phyloP scores from a whole-genome alignment of 75 land plant species.

The Sequoiadendron giganteum region DNA sequence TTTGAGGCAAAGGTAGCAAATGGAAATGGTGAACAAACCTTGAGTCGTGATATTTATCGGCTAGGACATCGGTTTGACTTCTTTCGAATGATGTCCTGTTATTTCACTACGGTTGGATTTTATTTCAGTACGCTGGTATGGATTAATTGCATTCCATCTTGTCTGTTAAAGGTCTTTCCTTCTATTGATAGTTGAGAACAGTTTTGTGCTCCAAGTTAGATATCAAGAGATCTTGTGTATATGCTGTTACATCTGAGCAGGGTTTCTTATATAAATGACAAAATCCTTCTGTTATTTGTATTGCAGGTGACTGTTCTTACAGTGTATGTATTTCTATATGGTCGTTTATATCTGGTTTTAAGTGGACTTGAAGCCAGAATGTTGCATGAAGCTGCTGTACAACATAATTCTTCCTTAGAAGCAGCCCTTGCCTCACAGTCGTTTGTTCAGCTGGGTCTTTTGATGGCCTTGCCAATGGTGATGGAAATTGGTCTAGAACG shows the following conservation, averaged over 20 bases:
- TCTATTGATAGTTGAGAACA: too few species aligned
- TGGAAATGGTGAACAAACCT: constrained; percentile 89
- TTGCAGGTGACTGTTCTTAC: constrained; percentile 57
- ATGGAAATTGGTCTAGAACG: constrained; percentile 92
- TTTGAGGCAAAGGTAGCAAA: constrained; percentile 96
- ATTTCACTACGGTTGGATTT: constrained; percentile 88
- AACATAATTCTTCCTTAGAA: constrained; percentile 58
- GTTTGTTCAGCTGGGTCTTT: constrained; percentile 85
- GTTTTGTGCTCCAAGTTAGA: too few species aligned
- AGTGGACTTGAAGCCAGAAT: constrained; percentile 79
- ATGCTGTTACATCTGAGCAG: too few species aligned
- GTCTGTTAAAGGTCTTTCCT: neutral
- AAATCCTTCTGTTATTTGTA: constrained; percentile 32
- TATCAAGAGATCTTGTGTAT: too few species aligned
- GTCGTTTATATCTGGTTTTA: constrained; percentile 80
- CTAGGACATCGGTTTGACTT: constrained; percentile 90
- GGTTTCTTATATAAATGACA: neutral
- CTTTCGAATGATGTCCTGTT: constrained; percentile 90
- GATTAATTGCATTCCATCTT: constrained; percentile 22
- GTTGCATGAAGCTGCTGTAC: constrained; percentile 30
- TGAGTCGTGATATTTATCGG: constrained; percentile 91
- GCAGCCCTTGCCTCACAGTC: constrained; percentile 93
- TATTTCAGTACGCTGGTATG: constrained; percentile 67
- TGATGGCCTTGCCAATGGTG: constrained; percentile 94
- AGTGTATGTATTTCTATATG: constrained; percentile 86